Evolutionary conservation across 148 eudicot species (phyloP).

Genomic region (Rhododendron williamsianum): DNA sequence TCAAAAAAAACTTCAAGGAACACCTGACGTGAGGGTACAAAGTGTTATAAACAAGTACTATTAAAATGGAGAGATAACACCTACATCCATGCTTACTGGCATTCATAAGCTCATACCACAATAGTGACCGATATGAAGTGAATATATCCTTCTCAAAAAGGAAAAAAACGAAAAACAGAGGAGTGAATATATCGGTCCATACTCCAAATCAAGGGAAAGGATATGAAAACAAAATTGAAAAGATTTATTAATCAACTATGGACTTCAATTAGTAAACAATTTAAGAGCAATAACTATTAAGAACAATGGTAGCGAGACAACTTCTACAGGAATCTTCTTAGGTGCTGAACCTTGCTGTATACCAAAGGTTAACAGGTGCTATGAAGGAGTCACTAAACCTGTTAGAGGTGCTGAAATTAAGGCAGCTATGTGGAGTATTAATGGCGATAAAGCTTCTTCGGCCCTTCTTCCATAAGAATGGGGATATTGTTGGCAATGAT

Average conservation of each 20-base stretch:
- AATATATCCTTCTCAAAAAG: too few relatives aligned
- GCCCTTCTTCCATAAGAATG: too few relatives aligned
- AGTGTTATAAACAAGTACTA: not conserved
- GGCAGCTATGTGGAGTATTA: too few relatives aligned
- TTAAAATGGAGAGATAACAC: not conserved
- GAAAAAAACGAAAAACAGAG: too few relatives aligned
- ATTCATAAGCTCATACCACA: not conserved
- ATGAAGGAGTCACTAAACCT: too few relatives aligned
- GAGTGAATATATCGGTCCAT: not conserved
- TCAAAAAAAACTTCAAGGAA: not conserved
- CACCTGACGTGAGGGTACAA: not conserved
- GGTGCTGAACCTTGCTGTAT: too few relatives aligned
- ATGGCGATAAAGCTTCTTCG: too few relatives aligned
- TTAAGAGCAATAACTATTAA: not conserved
- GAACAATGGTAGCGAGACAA: not conserved
- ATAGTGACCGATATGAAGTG: not conserved
- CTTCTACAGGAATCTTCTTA: not conserved
- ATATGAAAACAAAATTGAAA: not conserved
- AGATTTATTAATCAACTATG: not conserved
- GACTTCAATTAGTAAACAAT: not conserved
- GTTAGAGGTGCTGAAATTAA: too few relatives aligned
- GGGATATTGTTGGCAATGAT: too few relatives aligned
- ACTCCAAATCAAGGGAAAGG: not conserved
- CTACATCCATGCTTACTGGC: not conserved
- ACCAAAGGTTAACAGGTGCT: too few relatives aligned